Base-by-base conservation (phyloP, 441 rosid species). In the Populus hybrid region DNA sequence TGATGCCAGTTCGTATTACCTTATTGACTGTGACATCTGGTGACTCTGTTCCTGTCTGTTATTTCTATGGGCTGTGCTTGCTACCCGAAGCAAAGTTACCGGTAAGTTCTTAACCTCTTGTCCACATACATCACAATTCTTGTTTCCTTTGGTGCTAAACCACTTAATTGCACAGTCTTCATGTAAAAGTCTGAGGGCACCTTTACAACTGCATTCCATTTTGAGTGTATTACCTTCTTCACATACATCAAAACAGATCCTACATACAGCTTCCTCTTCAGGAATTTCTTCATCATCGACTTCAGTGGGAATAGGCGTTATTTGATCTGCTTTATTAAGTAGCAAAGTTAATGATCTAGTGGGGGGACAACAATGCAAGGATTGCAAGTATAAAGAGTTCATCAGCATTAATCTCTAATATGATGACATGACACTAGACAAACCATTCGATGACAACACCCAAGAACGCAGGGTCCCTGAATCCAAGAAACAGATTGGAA, bases 131-230 rank as follows among this genome's bases (percentile, higher is more conserved):
- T 93, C 99, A 68, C 99, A 95, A 40, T 84, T 90, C 84, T 91
- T 92, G 87, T 94, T 92, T 79, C 99, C 98, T 73, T 85, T 95
- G 66, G 85, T 87, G 76, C 91, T 91, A 85, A 95, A 95, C 98
- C 99, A 95, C 81, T 81, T 91, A 74, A 93, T 67, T 50, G 99
- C 99, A 78, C 98, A 95, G 35, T 85, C 90, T 82, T 93, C 94
- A 26, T 95, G 99, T 36, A 95, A 87, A 23, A 95, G 98, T 75
- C 88, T 87, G 61, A 95, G 98, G 76, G 81, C 96, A 38, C 99
- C 99, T 86, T 91, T 93, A 90, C 98, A 95, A 78, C 96, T 88
- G 88, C 99, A 95, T 84, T 95, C 99, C 99, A 91, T 91, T 88
- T 93, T 95, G 76, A 95, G 88, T 1, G 93, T 95, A 85, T 91